These are phyloP conservation scores for Endocalyx cinctus DNA, from an alignment of 2,329 filamentous ascomycete species.

Conservation along the genomic window DNA sequence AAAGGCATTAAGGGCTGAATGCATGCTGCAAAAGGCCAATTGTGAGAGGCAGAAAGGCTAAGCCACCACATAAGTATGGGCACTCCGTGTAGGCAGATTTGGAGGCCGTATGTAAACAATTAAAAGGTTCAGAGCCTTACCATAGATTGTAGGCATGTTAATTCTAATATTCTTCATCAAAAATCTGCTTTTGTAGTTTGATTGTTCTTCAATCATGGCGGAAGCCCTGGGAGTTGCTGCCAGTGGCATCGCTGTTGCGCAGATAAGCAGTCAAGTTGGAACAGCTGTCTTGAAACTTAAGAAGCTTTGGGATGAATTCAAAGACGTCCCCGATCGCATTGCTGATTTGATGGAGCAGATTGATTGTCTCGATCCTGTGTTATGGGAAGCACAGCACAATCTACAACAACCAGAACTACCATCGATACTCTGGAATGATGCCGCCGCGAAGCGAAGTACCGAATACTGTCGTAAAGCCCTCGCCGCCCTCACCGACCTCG, in stretches of 20 bases:
- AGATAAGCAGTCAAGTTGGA: slow-evolving; percentile 17
- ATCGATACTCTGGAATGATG: slow-evolving; percentile 9
- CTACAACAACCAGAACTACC: slow-evolving; percentile 7
- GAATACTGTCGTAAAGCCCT: slow-evolving; percentile 19
- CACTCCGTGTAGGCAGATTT: no score
- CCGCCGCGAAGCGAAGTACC: slow-evolving; percentile 8
- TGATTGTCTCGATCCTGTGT: slow-evolving; percentile 18
- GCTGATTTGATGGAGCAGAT: slow-evolving; percentile 20
- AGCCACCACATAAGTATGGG: no score
- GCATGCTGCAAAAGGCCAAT: no score
- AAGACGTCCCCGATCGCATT: slow-evolving; percentile 21
- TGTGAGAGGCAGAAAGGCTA: no score
- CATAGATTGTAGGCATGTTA: no score
- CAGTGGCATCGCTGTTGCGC: slow-evolving; percentile 19
- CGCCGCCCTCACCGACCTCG: slow-evolving; percentile 9
- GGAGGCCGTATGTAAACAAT: no score
- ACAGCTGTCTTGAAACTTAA: slow-evolving; percentile 19
- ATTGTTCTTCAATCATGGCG: no score
- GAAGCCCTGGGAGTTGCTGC: slow-evolving; percentile 19
- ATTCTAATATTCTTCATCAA: no score
- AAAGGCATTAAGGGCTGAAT: no score
- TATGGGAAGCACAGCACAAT: slow-evolving; percentile 15
- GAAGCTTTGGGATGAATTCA: slow-evolving; percentile 19
- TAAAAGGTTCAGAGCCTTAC: no score
- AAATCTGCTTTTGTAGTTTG: no score